A percentile compares a stretch with the other conserved stretches of the same genome.
phyloP scores from a whole-genome alignment of 352 stramenopile genomes.

The Pythium grandisporangium region DNA sequence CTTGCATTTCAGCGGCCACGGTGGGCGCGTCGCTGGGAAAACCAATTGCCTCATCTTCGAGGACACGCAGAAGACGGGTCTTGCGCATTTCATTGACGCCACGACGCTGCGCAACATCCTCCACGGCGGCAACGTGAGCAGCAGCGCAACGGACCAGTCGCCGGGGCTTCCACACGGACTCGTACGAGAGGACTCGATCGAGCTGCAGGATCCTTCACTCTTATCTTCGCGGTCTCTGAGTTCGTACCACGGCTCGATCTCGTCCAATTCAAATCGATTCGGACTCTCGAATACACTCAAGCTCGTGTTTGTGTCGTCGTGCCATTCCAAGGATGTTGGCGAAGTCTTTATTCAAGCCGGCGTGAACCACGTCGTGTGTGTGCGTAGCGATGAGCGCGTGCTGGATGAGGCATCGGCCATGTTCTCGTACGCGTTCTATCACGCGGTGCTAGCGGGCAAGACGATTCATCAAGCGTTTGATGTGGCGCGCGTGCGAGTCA shows the following conservation, averaged over 20 bases:
- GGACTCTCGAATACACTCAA: conserved; percentile 39
- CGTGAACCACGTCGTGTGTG: conserved; percentile 70
- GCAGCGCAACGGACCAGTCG: background rate
- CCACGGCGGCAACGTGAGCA: conserved; percentile 13
- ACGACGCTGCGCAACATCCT: conserved; percentile 51
- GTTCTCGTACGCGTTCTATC: conserved; percentile 76
- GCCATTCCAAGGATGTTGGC: conserved; percentile 67
- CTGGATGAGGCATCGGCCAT: conserved; percentile 67
- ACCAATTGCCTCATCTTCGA: conserved; percentile 69
- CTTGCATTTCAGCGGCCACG: conserved; percentile 74
- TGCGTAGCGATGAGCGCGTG: conserved; percentile 52
- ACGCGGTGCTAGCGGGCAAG: conserved; percentile 61
- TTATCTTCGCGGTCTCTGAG: too few species aligned
- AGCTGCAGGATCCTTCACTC: background rate
- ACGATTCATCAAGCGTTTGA: conserved; percentile 70
- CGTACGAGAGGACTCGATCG: conserved; percentile 5
- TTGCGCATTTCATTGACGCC: conserved; percentile 63
- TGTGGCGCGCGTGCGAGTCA: conserved; percentile 59
- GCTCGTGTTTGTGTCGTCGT: conserved; percentile 77
- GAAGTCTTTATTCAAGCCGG: conserved; percentile 73
- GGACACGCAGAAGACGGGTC: conserved; percentile 51
- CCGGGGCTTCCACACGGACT: background rate
- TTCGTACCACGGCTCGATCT: conserved; percentile 6
- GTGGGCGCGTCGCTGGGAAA: conserved; percentile 50
- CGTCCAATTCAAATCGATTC: conserved; percentile 22